Percentiles rank a stretch among this genome's conserved stretches.
Conservation (phyloP, 164 flowering plant species). For the Saururus chinensis region DNA sequence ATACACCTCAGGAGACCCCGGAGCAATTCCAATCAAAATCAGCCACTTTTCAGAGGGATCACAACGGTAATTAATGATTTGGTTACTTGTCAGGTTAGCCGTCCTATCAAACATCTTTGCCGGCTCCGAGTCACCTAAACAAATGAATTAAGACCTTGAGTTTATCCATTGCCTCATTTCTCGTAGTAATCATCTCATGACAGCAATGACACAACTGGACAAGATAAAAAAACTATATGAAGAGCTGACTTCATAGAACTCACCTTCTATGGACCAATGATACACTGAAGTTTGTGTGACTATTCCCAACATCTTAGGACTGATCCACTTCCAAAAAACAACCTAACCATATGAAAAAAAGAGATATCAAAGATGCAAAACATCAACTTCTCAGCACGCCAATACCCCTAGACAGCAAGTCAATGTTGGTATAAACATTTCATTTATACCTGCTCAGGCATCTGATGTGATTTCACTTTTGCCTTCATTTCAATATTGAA, state of each 20-base stretch:
- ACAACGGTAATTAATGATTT: constrained; percentile 86
- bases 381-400: neutral
- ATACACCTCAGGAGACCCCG: constrained; percentile 91
- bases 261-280: constrained; percentile 98
- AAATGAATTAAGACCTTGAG: no score
- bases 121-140: constrained; percentile 91
- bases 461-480: constrained; percentile 93
- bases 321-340: constrained; percentile 99
- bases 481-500: constrained; percentile 95
- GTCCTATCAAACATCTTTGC: constrained; percentile 97
- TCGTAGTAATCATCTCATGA: no score
- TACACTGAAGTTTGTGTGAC: constrained; percentile 94
- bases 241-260: neutral
- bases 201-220: no score
- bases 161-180: no score
- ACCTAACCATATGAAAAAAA: constrained; percentile 28
- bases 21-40: constrained; percentile 97
- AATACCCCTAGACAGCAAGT: neutral
- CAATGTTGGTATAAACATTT: neutral
- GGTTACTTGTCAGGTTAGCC: constrained; percentile 81
- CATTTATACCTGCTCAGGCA: constrained; percentile 83
- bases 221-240: neutral
- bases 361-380: neutral
- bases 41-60: constrained; percentile 97
- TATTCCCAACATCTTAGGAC: constrained; percentile 76